phyloP scores from a whole-genome alignment of 305 asterid species.

The Plantago rigida region DNA sequence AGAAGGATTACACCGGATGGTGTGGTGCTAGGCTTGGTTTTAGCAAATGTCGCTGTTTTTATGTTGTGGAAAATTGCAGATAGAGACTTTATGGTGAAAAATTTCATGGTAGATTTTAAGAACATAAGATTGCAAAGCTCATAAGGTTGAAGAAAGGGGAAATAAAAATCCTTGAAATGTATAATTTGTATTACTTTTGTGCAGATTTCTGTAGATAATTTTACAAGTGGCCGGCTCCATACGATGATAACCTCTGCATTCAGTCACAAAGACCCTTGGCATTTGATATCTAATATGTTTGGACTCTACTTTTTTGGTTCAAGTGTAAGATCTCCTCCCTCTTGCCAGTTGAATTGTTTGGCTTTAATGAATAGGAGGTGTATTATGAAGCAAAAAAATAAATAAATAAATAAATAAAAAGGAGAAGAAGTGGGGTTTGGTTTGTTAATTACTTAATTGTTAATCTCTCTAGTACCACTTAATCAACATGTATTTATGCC shows the following conservation, averaged over 20 bases:
- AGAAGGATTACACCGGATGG: slow-evolving; percentile 54
- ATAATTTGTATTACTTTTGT: slow-evolving; percentile 16
- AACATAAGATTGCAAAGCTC: slow-evolving; percentile 9
- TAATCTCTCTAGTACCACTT: no score
- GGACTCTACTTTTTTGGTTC: slow-evolving; percentile 82
- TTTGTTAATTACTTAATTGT: no score
- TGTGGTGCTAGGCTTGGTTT: slow-evolving; percentile 57
- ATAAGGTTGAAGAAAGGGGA: not conserved
- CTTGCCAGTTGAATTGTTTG: not conserved
- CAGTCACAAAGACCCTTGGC: slow-evolving; percentile 57
- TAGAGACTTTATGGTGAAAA: slow-evolving; percentile 54
- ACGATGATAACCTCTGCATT: slow-evolving; percentile 77
- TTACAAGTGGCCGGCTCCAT: slow-evolving; percentile 72
- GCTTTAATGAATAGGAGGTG: no score
- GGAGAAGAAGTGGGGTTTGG: no score
- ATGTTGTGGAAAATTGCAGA: slow-evolving; percentile 57
- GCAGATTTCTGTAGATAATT: slow-evolving; percentile 74
- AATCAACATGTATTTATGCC: slow-evolving; percentile 1
- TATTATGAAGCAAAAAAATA: no score
- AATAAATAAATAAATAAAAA: no score
- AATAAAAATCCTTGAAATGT: slow-evolving; percentile 1
- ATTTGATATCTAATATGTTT: slow-evolving; percentile 61
- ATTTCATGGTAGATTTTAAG: slow-evolving; percentile 56
- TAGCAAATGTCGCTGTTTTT: slow-evolving; percentile 64
- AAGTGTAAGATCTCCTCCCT: slow-evolving; percentile 50